Conservation (phyloP, 345 rosid species). For the Alliaria petiolata region DNA sequence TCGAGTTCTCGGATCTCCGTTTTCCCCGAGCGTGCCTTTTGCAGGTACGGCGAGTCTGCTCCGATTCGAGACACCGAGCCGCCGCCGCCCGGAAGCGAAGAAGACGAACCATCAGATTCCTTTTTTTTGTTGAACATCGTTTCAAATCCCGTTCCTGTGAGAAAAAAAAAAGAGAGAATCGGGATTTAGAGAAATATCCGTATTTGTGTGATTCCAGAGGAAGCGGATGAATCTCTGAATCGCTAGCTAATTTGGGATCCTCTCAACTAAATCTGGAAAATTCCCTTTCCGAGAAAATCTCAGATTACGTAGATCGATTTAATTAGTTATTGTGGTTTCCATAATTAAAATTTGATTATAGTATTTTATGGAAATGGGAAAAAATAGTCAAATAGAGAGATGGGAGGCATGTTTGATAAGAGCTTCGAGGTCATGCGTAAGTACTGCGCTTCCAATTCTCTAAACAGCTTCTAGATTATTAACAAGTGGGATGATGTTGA, state of each 20-base stretch:
- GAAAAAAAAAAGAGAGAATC: neutral
- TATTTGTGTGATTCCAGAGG: constrained; percentile 9
- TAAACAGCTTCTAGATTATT: neutral
- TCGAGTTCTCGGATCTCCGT: constrained; percentile 51
- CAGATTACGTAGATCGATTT: neutral
- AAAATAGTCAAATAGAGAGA: neutral
- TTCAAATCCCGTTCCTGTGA: constrained; percentile 32
- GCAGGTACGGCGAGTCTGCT: constrained; percentile 33
- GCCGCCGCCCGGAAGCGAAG: neutral
- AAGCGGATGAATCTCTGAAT: constrained; percentile 27
- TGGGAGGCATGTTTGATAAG: constrained; percentile 1
- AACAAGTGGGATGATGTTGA: constrained; percentile 20
- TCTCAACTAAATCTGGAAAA: constrained; percentile 5
- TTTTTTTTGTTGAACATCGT: constrained; percentile 45
- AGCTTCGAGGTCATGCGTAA: neutral
- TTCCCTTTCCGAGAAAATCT: neutral
- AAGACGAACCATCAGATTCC: constrained; percentile 17
- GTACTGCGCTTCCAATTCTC: constrained; percentile 22
- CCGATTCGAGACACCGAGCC: constrained; percentile 3
- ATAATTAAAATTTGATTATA: neutral
- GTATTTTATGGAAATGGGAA: too few relatives aligned
- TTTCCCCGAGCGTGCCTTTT: constrained; percentile 23
- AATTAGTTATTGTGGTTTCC: neutral
- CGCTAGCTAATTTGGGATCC: constrained; percentile 23
- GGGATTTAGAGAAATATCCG: constrained; percentile 9